These are phyloP conservation scores for Sophora flavescens DNA, from an alignment of 306 rosid species.

Conservation along the genomic window DNA sequence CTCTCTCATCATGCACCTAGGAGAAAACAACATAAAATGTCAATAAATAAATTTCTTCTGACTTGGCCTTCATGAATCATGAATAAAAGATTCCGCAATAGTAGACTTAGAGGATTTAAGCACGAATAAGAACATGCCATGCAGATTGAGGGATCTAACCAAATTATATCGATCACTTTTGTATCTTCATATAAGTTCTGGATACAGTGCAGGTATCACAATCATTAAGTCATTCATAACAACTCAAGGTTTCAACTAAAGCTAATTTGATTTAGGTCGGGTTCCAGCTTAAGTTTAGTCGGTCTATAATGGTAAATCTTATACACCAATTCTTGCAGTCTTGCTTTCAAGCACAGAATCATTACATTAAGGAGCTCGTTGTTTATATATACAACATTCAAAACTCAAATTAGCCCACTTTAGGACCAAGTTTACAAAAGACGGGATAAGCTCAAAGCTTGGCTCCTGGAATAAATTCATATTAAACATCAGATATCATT, in stretches of 20 bases:
- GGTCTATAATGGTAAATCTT: background rate
- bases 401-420: conserved; percentile 7
- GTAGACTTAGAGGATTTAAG: background rate
- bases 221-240: conserved; percentile 25
- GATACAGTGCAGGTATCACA: background rate
- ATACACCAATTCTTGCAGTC: background rate
- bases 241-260: conserved; percentile 23
- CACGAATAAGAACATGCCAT: conserved; percentile 6
- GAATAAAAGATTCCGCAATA: conserved; percentile 6
- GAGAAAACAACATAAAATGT: conserved; percentile 35
- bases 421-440: conserved; percentile 10
- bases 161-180: conserved; percentile 4
- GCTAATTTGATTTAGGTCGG: background rate
- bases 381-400: background rate
- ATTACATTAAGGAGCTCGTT: background rate
- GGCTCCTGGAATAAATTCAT: conserved; percentile 23
- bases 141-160: background rate
- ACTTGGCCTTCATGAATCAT: conserved; percentile 6
- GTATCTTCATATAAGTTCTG: background rate
- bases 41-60: background rate
- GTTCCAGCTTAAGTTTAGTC: background rate
- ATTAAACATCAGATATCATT: conserved; percentile 23
- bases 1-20: conserved; percentile 92
- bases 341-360: conserved; percentile 3
- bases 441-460: conserved; percentile 2